Evolutionary conservation across 192 early-diverging fungal species (phyloP), one percentile per base, ranked within the genome.

Genomic region (Backusella macrospora): DNA sequence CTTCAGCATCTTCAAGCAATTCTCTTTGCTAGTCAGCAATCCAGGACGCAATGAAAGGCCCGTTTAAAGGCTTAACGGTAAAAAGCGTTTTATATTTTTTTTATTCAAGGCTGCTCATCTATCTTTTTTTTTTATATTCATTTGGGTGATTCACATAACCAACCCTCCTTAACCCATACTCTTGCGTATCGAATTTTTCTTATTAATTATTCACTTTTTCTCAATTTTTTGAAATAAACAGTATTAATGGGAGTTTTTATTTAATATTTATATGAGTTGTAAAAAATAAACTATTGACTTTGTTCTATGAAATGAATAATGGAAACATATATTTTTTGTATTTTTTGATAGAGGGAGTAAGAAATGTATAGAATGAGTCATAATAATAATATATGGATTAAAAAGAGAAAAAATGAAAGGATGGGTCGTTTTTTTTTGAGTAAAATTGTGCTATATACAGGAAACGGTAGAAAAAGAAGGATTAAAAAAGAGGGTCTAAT

Each of bases 401-500:
- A 55, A 55, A 15, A 63, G 16, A 65, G 38, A 13, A 39, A 39
- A 39, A 40, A 39, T 38, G 65, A 39, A 66, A 42, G 65, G 9
- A 66, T 66, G 65, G 65, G 65, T 21, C 10, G 39, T 66, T 66
- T 43, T 64, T 64, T 38, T 64, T 37, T 62, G 5, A 62, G 14
- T 10, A 55, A 46, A 70, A 70, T 15, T 34, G 16, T 23, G 37
- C 48, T 62, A 55, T 59, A 29, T 71, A 71, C 48, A 71, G 47
- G 34, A 71, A 12, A 16, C 4, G 37, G 37, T 34, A 49, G 47
- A 10, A 37, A 52, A 29, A n/a, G 26, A 18, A 15, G 14, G 12
- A 26, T 72, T 72, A 72, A 45, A 72, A 72, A 26, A 72, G 71
- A 45, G 71, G 71, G 45, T 72, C 71, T 44, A 72, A 63, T 34